Evolutionary conservation across 2,329 filamentous ascomycete genomes (phyloP), one percentile per base, ranked within the genome.

Genomic region (Escovopsis weberi): DNA sequence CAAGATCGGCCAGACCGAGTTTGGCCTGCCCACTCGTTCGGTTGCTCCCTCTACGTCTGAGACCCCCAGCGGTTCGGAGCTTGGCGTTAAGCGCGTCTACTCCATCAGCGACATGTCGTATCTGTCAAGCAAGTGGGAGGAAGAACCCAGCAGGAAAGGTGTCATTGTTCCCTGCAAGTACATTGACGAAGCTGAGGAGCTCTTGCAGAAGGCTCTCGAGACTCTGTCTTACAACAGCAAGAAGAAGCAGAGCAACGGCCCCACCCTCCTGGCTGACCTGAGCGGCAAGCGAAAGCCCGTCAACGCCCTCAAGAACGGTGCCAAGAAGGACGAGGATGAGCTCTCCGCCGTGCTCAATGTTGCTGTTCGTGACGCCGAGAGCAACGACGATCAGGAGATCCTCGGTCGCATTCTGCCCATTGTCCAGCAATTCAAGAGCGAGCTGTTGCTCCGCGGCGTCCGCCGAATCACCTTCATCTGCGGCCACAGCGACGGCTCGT

Each of bases 21-120:
- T 89, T 51, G 88, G 88, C 32, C 70, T 93, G 48, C 81, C 86
- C 9, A 62, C 88, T 12, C 76, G 80, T 57, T 87, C 86, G 2
- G 82, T 82, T 12, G 82, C 82, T 49, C 85, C 89, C 30, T 93
- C 87, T 9, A 82, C 85, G 4, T 86, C 87, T n/a, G 78, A 78
- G 38, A 89, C 84, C 2, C 84, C 84, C 12, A 73, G 70, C 23
- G 71, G 70, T 47, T 39, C 44, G 7, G 74, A 78, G 45, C 69
- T 70, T 51, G 62, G 65, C 48, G 83, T 88, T 62, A 85, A 86
- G 67, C 80, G 88, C 53, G 82, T 96, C 56, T 80, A 84, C 67
- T 96, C 91, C 42, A 91, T 98, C 62, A 94, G 87, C 61, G 91
- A 98, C 59, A 85, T 98, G 82, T 85, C 86, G 12, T 94, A 94